Percentiles rank a stretch among this genome's conserved stretches.
Evolutionary conservation across 345 rosid species (phyloP).

Genomic region (Corchorus olitorius): DNA sequence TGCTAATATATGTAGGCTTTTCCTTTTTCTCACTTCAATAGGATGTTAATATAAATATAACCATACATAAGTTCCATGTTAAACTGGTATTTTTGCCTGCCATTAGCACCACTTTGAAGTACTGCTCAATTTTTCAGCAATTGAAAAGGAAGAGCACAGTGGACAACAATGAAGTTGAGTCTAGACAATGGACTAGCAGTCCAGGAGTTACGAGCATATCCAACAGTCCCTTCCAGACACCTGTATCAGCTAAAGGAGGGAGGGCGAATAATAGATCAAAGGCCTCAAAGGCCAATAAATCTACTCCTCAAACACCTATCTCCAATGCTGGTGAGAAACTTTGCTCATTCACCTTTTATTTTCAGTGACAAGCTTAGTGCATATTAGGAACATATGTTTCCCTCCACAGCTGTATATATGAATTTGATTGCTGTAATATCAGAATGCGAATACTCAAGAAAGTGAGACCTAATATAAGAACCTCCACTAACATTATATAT

Average conservation of each 20-base stretch:
- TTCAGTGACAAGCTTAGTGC: background rate
- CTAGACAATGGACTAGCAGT: slow-evolving; percentile 46
- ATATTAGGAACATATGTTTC: slow-evolving; percentile 4
- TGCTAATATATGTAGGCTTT: background rate
- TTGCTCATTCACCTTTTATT: background rate
- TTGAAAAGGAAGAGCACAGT: slow-evolving; percentile 57
- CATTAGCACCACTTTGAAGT: slow-evolving; percentile 9
- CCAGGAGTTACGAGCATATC: slow-evolving; percentile 48
- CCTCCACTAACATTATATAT: slow-evolving; percentile 22
- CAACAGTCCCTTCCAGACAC: slow-evolving; percentile 65
- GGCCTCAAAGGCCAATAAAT: slow-evolving; percentile 55
- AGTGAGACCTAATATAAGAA: slow-evolving; percentile 2
- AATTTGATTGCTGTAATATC: background rate
- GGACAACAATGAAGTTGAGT: slow-evolving; percentile 43
- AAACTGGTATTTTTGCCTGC: background rate
- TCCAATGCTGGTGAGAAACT: slow-evolving; percentile 63
- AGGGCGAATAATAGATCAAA: slow-evolving; percentile 59
- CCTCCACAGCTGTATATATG: slow-evolving; percentile 7
- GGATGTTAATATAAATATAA: slow-evolving; percentile 17
- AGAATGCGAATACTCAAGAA: no score
- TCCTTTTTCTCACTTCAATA: background rate
- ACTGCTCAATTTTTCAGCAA: slow-evolving; percentile 41
- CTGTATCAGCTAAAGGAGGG: slow-evolving; percentile 74
- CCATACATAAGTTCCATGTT: background rate
- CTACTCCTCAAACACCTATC: slow-evolving; percentile 69